A percentile compares a stretch with the other conserved stretches of the same genome.
phyloP scores from a whole-genome alignment of 306 rosid genomes.

The Crotalaria pallida region DNA sequence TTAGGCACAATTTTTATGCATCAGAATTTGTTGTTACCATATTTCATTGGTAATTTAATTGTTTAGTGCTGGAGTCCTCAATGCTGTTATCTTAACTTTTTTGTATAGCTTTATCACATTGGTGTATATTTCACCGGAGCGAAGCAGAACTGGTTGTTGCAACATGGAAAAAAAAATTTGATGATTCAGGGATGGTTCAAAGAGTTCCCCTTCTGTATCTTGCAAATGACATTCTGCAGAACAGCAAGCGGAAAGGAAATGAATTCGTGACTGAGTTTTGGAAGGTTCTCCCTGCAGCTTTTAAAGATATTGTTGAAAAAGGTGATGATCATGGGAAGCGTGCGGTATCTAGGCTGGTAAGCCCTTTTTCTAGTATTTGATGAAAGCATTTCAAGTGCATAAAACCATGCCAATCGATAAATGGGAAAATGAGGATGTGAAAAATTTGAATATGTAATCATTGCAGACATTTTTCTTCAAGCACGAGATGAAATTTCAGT shows the following conservation, averaged over 20 bases:
- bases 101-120: constrained; percentile 68
- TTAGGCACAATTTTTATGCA: neutral
- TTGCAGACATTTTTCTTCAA: neutral
- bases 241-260: constrained; percentile 87
- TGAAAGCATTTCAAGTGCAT: neutral
- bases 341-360: constrained; percentile 70
- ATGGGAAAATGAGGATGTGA: neutral
- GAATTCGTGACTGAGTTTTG: constrained; percentile 84
- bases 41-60: neutral
- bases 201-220: constrained; percentile 78
- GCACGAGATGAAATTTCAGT: constrained; percentile 1
- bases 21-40: neutral
- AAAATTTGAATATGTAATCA: neutral
- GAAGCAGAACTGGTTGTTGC: constrained; percentile 74
- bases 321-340: constrained; percentile 64
- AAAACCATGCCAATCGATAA: neutral
- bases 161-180: constrained; percentile 85
- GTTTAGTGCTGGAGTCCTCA: neutral
- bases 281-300: constrained; percentile 83
- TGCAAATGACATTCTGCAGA: constrained; percentile 84
- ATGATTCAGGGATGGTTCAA: constrained; percentile 52
- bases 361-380: constrained; percentile 15
- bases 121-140: constrained; percentile 87
- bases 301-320: constrained; percentile 47
- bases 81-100: constrained; percentile 40